phyloP scores from a whole-genome alignment of 2,329 filamentous ascomycete species.

The Curvularia hawaiiensis region DNA sequence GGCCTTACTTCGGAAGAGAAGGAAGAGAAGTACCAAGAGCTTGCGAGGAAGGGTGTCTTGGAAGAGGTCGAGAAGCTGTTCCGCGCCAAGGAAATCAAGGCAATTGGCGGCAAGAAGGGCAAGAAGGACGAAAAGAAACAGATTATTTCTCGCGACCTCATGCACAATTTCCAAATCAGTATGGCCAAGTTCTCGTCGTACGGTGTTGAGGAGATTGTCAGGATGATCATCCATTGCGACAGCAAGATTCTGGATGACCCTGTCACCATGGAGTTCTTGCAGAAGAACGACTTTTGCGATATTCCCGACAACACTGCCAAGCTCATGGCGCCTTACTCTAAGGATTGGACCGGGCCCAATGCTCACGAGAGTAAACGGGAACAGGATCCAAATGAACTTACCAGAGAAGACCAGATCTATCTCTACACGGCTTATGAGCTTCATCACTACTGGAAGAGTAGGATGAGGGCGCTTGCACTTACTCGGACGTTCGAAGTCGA shows the following conservation, averaged over 20 bases:
- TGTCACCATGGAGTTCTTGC: constrained; percentile 96
- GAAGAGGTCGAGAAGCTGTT: constrained; percentile 98
- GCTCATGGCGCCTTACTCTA: constrained; percentile 91
- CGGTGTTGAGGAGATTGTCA: constrained; percentile 81
- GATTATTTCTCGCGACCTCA: constrained; percentile 85
- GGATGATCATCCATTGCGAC: constrained; percentile 96
- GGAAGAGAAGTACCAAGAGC: constrained; percentile 93
- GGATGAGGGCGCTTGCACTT: constrained; percentile 87
- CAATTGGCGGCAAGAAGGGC: constrained; percentile 70
- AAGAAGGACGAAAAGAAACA: constrained; percentile 97
- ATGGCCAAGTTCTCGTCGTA: constrained; percentile 90
- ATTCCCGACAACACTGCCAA: constrained; percentile 91
- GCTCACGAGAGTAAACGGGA: constrained; percentile 79
- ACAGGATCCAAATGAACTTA: constrained; percentile 84
- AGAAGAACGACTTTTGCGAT: constrained; percentile 89
- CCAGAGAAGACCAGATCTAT: constrained; percentile 93
- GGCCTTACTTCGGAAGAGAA: constrained; percentile 84
- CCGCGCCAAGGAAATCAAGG: constrained; percentile 95
- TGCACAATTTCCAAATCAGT: constrained; percentile 67
- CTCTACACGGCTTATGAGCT: constrained; percentile 91
- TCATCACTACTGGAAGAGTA: constrained; percentile 97
- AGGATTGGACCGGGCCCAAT: constrained; percentile 92
- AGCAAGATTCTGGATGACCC: constrained; percentile 83
- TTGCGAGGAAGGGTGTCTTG: constrained; percentile 91
- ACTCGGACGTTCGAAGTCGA: constrained; percentile 84